A percentile compares a stretch with the other conserved stretches of the same genome.
Evolutionary conservation across 257 asterid genomes (phyloP).

Genomic region (Voacanga thouarsii): DNA sequence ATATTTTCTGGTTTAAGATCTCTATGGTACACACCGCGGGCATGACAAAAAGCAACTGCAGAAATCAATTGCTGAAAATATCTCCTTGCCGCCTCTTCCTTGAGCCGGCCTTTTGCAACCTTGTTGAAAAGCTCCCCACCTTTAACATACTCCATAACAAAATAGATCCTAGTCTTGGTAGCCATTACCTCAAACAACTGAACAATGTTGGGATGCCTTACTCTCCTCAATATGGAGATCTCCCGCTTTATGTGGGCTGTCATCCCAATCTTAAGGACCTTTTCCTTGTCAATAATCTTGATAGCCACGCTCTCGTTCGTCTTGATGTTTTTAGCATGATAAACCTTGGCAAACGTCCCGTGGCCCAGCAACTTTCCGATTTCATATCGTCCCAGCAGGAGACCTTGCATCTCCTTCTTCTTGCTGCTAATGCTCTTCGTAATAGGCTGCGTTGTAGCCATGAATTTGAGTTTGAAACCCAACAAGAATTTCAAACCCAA

Average conservation of each 20-base stretch:
- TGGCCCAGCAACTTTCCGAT: slow-evolving; percentile 77
- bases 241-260: slow-evolving; percentile 80
- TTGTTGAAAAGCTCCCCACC: slow-evolving; percentile 91
- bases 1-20: slow-evolving; percentile 90
- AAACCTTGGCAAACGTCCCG: slow-evolving; percentile 91
- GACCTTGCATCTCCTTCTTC: slow-evolving; percentile 49
- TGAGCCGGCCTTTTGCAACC: slow-evolving; percentile 90
- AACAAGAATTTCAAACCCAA: neutral
- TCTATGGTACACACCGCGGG: slow-evolving; percentile 90
- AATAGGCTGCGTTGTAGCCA: neutral
- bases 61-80: slow-evolving; percentile 84
- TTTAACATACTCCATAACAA: slow-evolving; percentile 83
- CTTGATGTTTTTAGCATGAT: slow-evolving; percentile 69
- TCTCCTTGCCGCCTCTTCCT: slow-evolving; percentile 73
- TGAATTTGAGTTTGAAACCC: slow-evolving; percentile 2
- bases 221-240: slow-evolving; percentile 87
- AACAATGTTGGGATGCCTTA: slow-evolving; percentile 91
- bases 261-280: slow-evolving; percentile 71
- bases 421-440: slow-evolving; percentile 15
- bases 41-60: slow-evolving; percentile 88
- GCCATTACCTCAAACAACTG: slow-evolving; percentile 95
- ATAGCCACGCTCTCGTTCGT: slow-evolving; percentile 75
- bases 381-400: slow-evolving; percentile 64
- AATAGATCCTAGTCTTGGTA: slow-evolving; percentile 73
- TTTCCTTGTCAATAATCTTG: slow-evolving; percentile 87